Percentiles rank a stretch among this genome's conserved stretches.
phyloP scores from a whole-genome alignment of 2,329 filamentous ascomycete genomes.

The Ophiostoma himal-ulmi region DNA sequence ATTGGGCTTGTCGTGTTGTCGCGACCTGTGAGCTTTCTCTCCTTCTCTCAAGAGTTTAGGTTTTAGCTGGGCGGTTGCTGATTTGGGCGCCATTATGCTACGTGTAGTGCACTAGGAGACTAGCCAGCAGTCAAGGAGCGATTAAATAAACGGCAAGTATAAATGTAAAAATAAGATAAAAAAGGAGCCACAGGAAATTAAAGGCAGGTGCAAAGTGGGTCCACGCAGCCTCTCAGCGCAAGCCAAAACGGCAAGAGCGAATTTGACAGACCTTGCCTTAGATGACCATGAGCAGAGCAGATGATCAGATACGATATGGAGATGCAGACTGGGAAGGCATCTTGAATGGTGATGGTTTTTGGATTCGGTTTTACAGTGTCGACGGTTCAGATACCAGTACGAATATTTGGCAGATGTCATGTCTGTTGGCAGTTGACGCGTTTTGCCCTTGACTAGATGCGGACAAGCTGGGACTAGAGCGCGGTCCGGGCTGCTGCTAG shows the following conservation, averaged over 20 bases:
- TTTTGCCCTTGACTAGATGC: constrained; percentile 9
- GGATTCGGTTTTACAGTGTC: too few species aligned
- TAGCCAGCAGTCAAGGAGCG: neutral
- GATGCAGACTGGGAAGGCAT: neutral
- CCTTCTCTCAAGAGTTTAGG: neutral
- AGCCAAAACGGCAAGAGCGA: constrained; percentile 13
- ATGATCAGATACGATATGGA: constrained; percentile 2
- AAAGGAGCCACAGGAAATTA: constrained; percentile 20
- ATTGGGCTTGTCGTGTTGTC: constrained; percentile 22
- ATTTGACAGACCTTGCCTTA: too few species aligned
- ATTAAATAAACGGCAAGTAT: constrained; percentile 6
- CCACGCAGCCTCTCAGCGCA: constrained; percentile 13
- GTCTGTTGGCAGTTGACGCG: neutral
- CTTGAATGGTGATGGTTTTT: neutral
- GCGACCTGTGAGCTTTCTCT: constrained; percentile 14
- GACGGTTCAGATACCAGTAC: neutral
- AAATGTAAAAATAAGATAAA: constrained; percentile 17
- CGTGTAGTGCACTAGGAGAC: constrained; percentile 2
- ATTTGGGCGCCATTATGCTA: neutral
- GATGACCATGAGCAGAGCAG: too few species aligned
- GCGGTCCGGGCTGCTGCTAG: constrained; percentile 14
- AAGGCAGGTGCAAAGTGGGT: constrained; percentile 18
- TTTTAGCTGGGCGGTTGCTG: too few species aligned
- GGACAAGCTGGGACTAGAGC: constrained; percentile 2
- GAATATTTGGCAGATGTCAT: neutral